Conservation (phyloP, 2,329 filamentous ascomycete species). For the Bipolaris zeicola region DNA sequence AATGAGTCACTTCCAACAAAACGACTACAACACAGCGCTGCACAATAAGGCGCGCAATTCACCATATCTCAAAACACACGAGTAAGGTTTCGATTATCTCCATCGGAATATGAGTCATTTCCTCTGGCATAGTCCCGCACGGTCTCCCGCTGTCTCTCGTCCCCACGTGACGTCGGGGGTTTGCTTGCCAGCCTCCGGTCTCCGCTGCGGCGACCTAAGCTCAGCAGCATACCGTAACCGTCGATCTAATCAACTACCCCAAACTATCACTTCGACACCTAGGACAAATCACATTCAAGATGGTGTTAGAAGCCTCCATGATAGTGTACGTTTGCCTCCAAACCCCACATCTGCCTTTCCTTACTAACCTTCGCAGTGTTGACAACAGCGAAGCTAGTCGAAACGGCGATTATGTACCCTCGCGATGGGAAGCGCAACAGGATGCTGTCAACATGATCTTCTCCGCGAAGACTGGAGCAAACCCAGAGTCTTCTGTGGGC, state of each 20-base stretch:
- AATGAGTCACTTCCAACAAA: background rate
- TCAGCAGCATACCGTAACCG: slow-evolving; percentile 25
- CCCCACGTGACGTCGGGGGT: slow-evolving; percentile 12
- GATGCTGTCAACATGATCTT: slow-evolving; percentile 96
- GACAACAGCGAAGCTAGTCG: slow-evolving; percentile 99
- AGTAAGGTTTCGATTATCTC: slow-evolving; percentile 1
- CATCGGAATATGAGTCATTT: slow-evolving; percentile 6
- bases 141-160: slow-evolving; percentile 8
- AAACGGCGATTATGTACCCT: slow-evolving; percentile 91
- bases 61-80: background rate
- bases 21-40: background rate
- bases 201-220: slow-evolving; percentile 28
- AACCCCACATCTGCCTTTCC: slow-evolving; percentile 22
- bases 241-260: slow-evolving; percentile 18
- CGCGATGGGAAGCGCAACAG: slow-evolving; percentile 93
- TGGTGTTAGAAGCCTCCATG: slow-evolving; percentile 99
- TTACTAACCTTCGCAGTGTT: slow-evolving; percentile 61
- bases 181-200: slow-evolving; percentile 23
- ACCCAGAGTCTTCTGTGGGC: slow-evolving; percentile 95
- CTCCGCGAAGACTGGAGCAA: slow-evolving; percentile 90
- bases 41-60: background rate
- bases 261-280: slow-evolving; percentile 8
- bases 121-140: slow-evolving; percentile 1
- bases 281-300: slow-evolving; percentile 60
- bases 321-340: slow-evolving; percentile 66